Base-by-base conservation (phyloP, 2,329 filamentous ascomycete species). In the Aspergillus alliaceus region DNA sequence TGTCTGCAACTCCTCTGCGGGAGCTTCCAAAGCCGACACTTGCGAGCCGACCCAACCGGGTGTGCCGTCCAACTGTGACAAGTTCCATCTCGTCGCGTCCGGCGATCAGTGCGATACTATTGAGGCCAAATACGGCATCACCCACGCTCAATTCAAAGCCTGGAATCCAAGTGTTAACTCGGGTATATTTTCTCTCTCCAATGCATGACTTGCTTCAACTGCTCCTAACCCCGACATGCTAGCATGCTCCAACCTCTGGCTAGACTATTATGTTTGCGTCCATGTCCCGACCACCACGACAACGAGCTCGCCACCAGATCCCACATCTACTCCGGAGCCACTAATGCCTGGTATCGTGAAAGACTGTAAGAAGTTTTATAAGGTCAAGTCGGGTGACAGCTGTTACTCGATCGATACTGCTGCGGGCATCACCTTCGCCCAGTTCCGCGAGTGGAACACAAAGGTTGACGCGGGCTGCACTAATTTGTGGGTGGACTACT, bases 1-100 rank as follows among this genome's bases (percentile, higher is more conserved):
- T 24, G n/a, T 35, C 51, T 61, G 59, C 48, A 57, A n/a, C 51
- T 54, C 52, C 29, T 40, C 31, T n/a, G 35, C 29, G 18, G 37
- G 47, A 14, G 57, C 66, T 22, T 58, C 54, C 25, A 55, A 37
- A 6, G 67, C 66, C 18, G 68, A 67, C 57, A 69, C 68, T 20
- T 72, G 68, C 54, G 56, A 58, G n/a, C 62, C 60, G n/a, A 39
- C 35, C n/a, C 35, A 39, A 4, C 35, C 35, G 8, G 35, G 35
- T 5, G 7, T 39, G 5, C 35, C 35, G 1, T 12, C 35, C 8
- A 39, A 20, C 4, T 39, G 35, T 39, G 35, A 39, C 35, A 39
- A 39, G n/a, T 39, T 39, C 35, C 35, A 39, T 34, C 52, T 48
- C 20, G 51, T 61, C 15, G 50, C 15, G 4, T 50, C 51, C 7